phyloP scores from a whole-genome alignment of 208 protist species.

The Trypanosoma melophagium region DNA sequence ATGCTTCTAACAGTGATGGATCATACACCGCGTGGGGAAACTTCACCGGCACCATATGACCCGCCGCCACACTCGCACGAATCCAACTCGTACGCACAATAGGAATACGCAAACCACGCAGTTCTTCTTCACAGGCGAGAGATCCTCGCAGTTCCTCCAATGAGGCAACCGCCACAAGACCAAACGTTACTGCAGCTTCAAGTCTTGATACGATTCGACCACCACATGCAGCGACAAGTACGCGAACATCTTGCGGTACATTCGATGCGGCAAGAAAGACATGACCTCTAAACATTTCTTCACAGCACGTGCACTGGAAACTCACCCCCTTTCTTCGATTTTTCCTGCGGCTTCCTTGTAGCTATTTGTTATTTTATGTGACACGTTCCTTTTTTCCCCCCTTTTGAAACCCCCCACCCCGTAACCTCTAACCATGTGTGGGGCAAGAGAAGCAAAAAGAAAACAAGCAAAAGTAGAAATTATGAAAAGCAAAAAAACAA shows the following conservation, averaged over 20 bases:
- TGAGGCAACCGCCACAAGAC: slow-evolving; percentile 28
- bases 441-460: slow-evolving; percentile 3
- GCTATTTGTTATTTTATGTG: too few species aligned
- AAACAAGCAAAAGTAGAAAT: neutral
- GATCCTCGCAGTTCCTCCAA: slow-evolving; percentile 10
- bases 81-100: slow-evolving; percentile 62
- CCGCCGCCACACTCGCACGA: slow-evolving; percentile 32
- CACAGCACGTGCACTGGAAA: too few species aligned
- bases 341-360: too few species aligned
- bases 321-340: neutral
- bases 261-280: slow-evolving; percentile 43
- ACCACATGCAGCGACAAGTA: slow-evolving; percentile 35
- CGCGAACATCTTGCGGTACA: slow-evolving; percentile 33
- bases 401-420: neutral
- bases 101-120: slow-evolving; percentile 42
- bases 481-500: too few species aligned
- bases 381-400: neutral
- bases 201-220: slow-evolving; percentile 42
- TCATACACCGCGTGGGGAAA: slow-evolving; percentile 37
- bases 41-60: slow-evolving; percentile 15
- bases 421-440: too few species aligned
- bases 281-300: slow-evolving; percentile 34
- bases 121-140: slow-evolving; percentile 1
- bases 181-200: slow-evolving; percentile 34
- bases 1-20: slow-evolving; percentile 42